Conservation (phyloP, 257 asterid species). For the Solanum infundibuliforme region DNA sequence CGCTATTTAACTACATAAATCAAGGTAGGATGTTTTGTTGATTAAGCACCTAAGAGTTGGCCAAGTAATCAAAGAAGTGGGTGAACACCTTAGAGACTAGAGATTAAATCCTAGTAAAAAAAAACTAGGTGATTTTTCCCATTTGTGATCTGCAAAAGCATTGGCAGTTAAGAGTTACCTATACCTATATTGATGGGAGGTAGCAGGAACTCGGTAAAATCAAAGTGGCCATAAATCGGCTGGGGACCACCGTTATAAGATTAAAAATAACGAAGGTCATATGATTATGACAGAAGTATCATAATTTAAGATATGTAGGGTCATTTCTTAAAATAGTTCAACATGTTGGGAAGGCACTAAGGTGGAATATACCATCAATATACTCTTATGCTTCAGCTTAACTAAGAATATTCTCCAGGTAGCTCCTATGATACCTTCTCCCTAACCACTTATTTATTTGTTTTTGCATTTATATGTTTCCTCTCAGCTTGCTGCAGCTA, state of each 20-base stretch:
- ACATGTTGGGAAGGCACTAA: not conserved
- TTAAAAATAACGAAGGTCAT: not conserved
- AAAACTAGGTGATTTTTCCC: not conserved
- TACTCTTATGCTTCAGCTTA: slow-evolving; percentile 7
- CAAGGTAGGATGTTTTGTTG: not conserved
- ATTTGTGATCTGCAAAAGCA: not conserved
- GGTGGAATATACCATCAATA: slow-evolving; percentile 22
- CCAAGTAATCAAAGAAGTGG: not conserved
- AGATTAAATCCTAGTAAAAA: not conserved
- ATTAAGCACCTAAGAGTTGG: not conserved
- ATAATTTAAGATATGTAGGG: not conserved
- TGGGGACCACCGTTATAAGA: not conserved
- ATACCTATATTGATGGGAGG: not conserved
- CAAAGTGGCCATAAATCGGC: not conserved
- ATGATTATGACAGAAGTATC: not conserved
- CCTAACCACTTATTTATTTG: not conserved
- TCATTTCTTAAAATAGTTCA: not conserved
- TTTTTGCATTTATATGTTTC: not conserved
- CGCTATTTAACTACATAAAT: not conserved
- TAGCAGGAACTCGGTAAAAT: not conserved
- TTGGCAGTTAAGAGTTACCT: not conserved
- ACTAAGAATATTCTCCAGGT: slow-evolving; percentile 1
- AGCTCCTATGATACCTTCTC: not conserved
- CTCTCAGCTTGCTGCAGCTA: not conserved
- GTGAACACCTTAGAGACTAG: not conserved